Conservation (phyloP, 768 basidiomycete species). For the Cystofilobasidium macerans region DNA sequence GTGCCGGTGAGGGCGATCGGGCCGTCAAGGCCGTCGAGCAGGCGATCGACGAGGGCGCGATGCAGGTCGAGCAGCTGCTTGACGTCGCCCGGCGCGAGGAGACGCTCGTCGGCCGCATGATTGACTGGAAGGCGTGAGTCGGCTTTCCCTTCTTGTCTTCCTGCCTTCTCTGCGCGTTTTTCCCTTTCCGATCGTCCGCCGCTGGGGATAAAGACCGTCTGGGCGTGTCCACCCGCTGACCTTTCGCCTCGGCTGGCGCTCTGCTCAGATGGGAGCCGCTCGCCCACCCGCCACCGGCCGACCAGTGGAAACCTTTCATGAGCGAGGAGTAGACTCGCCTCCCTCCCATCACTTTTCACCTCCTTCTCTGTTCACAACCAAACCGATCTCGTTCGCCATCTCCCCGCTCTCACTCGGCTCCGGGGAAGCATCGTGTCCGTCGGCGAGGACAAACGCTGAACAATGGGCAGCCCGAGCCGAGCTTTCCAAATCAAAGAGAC, state of each 20-base stretch:
- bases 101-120: slow-evolving; percentile 62
- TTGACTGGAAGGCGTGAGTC: slow-evolving; percentile 96
- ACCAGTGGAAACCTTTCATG: slow-evolving; percentile 74
- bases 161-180: slow-evolving; percentile 7
- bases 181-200: slow-evolving; percentile 8
- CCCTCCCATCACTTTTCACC: neutral
- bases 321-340: neutral
- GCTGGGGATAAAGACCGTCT: slow-evolving; percentile 1
- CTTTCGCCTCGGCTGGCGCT: neutral
- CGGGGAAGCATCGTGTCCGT: too few relatives aligned
- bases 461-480: too few relatives aligned
- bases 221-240: neutral
- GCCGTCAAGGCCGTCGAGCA: slow-evolving; percentile 53
- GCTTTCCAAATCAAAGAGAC: too few relatives aligned
- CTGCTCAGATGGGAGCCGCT: slow-evolving; percentile 70
- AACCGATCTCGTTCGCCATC: too few relatives aligned
- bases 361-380: neutral
- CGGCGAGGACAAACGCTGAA: too few relatives aligned
- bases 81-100: slow-evolving; percentile 74
- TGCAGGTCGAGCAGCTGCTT: slow-evolving; percentile 68
- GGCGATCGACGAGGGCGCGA: slow-evolving; percentile 58
- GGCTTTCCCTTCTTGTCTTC: neutral
- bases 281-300: slow-evolving; percentile 63
- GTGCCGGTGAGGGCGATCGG: neutral
- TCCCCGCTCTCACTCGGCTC: too few relatives aligned